phyloP scores from a whole-genome alignment of 352 stramenopile species.

The Globisporangium mamillatum region DNA sequence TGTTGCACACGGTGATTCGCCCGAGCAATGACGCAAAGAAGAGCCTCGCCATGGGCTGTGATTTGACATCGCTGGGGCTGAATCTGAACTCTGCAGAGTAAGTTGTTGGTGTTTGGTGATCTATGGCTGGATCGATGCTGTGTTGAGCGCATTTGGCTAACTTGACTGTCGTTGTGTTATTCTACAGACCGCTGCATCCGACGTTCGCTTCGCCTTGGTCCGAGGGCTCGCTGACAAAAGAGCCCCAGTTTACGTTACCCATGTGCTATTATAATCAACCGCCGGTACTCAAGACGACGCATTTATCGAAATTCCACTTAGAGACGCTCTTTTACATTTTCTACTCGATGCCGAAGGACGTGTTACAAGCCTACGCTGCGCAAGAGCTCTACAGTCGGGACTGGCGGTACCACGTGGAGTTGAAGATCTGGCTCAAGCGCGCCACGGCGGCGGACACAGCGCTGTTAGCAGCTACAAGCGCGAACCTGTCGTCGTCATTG shows the following conservation, averaged over 20 bases:
- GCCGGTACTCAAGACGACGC: conserved; percentile 95
- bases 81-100: conserved; percentile 87
- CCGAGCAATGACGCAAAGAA: conserved; percentile 67
- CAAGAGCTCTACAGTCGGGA: conserved; percentile 92
- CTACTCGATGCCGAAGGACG: conserved; percentile 98
- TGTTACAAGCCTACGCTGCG: conserved; percentile 91
- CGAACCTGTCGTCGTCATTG: conserved; percentile 24
- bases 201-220: conserved; percentile 83
- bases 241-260: conserved; percentile 81
- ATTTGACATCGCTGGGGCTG: conserved; percentile 78
- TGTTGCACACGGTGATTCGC: conserved; percentile 79
- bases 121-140: not conserved
- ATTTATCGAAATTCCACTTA: conserved; percentile 98
- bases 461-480: conserved; percentile 32
- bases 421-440: conserved; percentile 97
- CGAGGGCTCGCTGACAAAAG: conserved; percentile 67
- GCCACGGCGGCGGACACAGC: conserved; percentile 59
- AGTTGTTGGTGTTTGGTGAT: conserved; percentile 5
- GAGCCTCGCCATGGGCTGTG: conserved; percentile 73
- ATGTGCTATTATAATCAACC: conserved; percentile 92
- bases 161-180: not conserved
- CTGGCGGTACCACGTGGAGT: conserved; percentile 96
- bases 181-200: conserved; percentile 63
- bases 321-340: conserved; percentile 99
- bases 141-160: conserved; percentile 1